Evolutionary conservation across 2,329 filamentous ascomycete species (phyloP).

Genomic region (Fusarium sp.): DNA sequence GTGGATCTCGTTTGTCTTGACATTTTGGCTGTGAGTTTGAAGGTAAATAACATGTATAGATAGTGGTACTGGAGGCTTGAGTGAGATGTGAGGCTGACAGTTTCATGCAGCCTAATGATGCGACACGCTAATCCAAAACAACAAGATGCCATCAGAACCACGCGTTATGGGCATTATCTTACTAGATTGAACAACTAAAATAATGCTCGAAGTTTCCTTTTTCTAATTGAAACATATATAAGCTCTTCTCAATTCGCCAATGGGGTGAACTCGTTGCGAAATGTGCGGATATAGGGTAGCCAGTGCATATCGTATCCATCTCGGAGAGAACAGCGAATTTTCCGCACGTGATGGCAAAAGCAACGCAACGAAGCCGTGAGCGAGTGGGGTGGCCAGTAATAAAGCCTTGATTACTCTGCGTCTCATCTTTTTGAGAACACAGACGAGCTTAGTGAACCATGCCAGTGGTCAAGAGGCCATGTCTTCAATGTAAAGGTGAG

Average conservation of each 20-base stretch:
- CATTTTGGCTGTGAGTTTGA: slow-evolving; percentile 14
- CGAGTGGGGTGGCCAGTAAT: slow-evolving; percentile 30
- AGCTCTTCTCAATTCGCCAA: fast-evolving
- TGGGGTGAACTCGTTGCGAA: too few relatives aligned
- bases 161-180: too few relatives aligned
- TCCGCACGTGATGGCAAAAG: slow-evolving; percentile 37
- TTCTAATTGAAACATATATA: neutral
- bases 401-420: slow-evolving; percentile 16
- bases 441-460: slow-evolving; percentile 36
- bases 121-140: slow-evolving; percentile 4
- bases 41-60: neutral
- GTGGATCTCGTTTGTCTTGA: slow-evolving; percentile 41
- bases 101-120: neutral
- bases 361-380: slow-evolving; percentile 5
- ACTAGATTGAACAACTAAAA: neutral
- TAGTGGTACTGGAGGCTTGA: too few relatives aligned
- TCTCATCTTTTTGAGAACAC: neutral
- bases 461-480: slow-evolving; percentile 55
- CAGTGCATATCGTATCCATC: neutral
- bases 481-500: slow-evolving; percentile 56
- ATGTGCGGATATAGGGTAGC: slow-evolving; percentile 20
- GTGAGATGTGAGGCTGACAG: neutral
- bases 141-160: neutral
- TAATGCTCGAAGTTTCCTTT: too few relatives aligned
- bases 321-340: slow-evolving; percentile 45